Base-by-base conservation (phyloP, 1,284 basidiomycete genomes). In the Trametes hirsuta region DNA sequence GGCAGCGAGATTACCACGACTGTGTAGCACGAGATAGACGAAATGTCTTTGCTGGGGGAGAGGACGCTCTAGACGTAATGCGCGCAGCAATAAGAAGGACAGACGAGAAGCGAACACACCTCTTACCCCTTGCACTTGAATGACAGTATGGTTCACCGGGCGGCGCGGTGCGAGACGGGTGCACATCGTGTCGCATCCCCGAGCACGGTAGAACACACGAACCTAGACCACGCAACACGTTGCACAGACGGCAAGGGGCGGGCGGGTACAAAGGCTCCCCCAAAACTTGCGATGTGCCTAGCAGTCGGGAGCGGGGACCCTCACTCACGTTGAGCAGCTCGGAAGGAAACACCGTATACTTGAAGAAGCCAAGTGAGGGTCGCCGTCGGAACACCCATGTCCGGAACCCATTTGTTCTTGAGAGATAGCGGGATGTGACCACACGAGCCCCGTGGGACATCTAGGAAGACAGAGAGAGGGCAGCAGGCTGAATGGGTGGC, bases 11-110 rank as follows among this genome's bases (percentile, higher is more conserved):
- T 45, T 48, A 37, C 59, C 55, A 55, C 34, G 50, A 14, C 12
- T 42, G 45, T 34, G 58, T 58, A 55, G 45, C 60, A 62, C 36
- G 22, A 49, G 54, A 58, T 53, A 51, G 54, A 40, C 58, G 55
- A 18, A 59, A 55, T 57, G 57, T 55, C 37, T 45, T 21, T 24
- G 44, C 39, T 35, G 46, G 47, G 57, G 36, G 25, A 24, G 53
- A n/a, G 22, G 25, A 9, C 24, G 1, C 15, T 8, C 21, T 8
- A 37, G 50, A 62, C 60, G 60, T 62, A 65, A 62, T 39, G 40
- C 47, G 30, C 14, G 50, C 4, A 53, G 40, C 36, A 47, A 53
- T 52, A 58, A 47, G 54, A 37, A 35, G 36, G 36, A 22, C 48
- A 21, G 30, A 40, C 34, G 34, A 52, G 46, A 37, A 56, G 40